Evolutionary conservation across 768 basidiomycete species (phyloP), one percentile per base, ranked within the genome.

Genomic region (Kwoniella bestiolae): DNA sequence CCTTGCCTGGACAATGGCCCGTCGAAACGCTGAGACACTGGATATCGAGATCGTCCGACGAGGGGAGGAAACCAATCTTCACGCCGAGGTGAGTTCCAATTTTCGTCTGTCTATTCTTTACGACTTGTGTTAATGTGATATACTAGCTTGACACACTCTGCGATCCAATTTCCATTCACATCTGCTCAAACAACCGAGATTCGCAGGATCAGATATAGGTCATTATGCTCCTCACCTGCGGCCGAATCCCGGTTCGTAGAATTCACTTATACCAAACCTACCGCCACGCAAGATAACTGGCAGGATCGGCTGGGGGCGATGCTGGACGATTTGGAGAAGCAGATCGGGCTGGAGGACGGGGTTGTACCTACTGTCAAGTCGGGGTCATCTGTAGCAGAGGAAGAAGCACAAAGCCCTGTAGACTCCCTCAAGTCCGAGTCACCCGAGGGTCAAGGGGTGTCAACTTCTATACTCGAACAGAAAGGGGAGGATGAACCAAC

Each of bases 241-340:
- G 49, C 34, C 12, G 51, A 53, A 44, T 53, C 53, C n/a, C 31
- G 31, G 23, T 45, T 52, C 18, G 31, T 65, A 5, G 31, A 49
- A n/a, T 65, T 65, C 41, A 65, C 47, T 12, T 52, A 59, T 32
- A 52, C 53, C 31, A 49, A 58, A 14, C 38, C 51, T 16, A 9
- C 14, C 16, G 26, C 21, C 2, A 34, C 28, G 3, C n/a, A 57
- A 31, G 41, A 56, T 16, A 65, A 53, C 23, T 65, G 63, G 63
- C 63, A 65, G 21, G 63, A 59, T 53, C 63, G 34, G 3, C 35
- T 56, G 6, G 63, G 56, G 23, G 56, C 38, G 14, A 25, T 56
- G 47, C 32, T 65, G 50, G 56, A 59, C 28, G 29, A 65, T 25
- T 21, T 58, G 38, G 63, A 65, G 56, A 65, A 65, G 29, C 44